Percentiles rank a stretch among this genome's conserved stretches.
Conservation (phyloP, 805 yeast species). For the Myxozyma udenii region DNA sequence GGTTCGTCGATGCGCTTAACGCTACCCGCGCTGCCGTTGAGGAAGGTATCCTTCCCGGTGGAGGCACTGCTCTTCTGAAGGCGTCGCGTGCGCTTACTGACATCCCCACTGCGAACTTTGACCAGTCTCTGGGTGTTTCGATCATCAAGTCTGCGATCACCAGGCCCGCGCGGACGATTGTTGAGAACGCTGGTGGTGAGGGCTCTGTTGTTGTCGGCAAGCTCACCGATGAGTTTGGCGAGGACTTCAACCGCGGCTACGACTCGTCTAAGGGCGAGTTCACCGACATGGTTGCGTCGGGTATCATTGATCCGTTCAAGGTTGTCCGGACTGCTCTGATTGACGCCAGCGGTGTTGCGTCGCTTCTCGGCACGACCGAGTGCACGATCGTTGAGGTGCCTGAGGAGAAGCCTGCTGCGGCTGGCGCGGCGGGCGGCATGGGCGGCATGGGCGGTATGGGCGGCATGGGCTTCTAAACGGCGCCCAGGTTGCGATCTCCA, state of each 20-base stretch:
- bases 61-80: conserved; percentile 96
- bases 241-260: conserved; percentile 83
- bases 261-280: conserved; percentile 89
- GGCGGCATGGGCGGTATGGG: conserved; percentile 57
- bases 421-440: conserved; percentile 58
- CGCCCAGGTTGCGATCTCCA: too few relatives aligned
- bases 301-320: conserved; percentile 98
- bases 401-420: conserved; percentile 54
- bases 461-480: conserved; percentile 27
- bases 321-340: conserved; percentile 93
- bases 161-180: conserved; percentile 92
- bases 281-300: conserved; percentile 93
- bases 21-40: conserved; percentile 99
- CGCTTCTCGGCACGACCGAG: conserved; percentile 95
- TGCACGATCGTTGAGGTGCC: conserved; percentile 97
- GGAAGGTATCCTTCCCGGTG: conserved; percentile 98
- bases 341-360: conserved; percentile 97
- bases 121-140: conserved; percentile 93
- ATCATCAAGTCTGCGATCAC: conserved; percentile 89
- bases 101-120: conserved; percentile 74
- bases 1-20: conserved; percentile 96
- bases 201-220: conserved; percentile 96
- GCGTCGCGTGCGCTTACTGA: conserved; percentile 72
- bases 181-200: conserved; percentile 96
- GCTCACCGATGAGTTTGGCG: conserved; percentile 54